Conservation (phyloP, 169 alveolate genomes). For the Condylostoma magnum region DNA sequence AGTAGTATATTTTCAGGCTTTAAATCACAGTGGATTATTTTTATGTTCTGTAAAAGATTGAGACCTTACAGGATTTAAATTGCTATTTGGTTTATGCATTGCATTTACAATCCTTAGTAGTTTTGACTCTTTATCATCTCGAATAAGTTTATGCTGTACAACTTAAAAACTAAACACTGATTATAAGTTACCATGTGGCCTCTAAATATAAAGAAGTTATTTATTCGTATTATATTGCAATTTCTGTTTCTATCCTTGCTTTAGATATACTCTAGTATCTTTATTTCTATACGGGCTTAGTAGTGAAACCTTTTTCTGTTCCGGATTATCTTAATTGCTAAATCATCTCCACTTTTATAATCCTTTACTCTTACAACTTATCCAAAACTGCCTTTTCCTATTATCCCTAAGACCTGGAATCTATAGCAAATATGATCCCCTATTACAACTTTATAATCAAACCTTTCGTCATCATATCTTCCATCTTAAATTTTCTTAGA, state of each 20-base stretch:
- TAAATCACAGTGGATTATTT: slow-evolving; percentile 78
- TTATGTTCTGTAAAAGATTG: slow-evolving; percentile 44
- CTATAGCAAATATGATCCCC: slow-evolving; percentile 71
- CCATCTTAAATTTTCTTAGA: slow-evolving; percentile 32
- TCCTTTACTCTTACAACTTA: slow-evolving; percentile 77
- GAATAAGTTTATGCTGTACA: slow-evolving; percentile 59
- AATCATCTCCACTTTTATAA: slow-evolving; percentile 72
- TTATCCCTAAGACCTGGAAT: slow-evolving; percentile 55
- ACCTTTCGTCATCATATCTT: slow-evolving; percentile 66
- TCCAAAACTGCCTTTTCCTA: slow-evolving; percentile 86
- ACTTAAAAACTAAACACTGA: slow-evolving; percentile 75
- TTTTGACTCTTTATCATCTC: slow-evolving; percentile 50
- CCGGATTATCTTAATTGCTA: slow-evolving; percentile 82
- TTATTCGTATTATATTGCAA: slow-evolving; percentile 66
- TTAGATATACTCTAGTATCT: slow-evolving; percentile 61
- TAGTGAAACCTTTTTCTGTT: slow-evolving; percentile 80
- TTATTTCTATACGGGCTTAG: slow-evolving; percentile 79
- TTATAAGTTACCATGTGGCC: no score
- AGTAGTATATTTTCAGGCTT: slow-evolving; percentile 80
- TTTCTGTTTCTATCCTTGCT: slow-evolving; percentile 64
- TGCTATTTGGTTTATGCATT: slow-evolving; percentile 53
- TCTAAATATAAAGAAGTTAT: slow-evolving; percentile 70
- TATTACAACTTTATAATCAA: slow-evolving; percentile 58
- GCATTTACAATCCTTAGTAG: slow-evolving; percentile 51
- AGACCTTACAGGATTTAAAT: slow-evolving; percentile 59